Evolutionary conservation across 1,284 basidiomycete genomes (phyloP).

Genomic region (Cutaneotrichosporon cutaneum): DNA sequence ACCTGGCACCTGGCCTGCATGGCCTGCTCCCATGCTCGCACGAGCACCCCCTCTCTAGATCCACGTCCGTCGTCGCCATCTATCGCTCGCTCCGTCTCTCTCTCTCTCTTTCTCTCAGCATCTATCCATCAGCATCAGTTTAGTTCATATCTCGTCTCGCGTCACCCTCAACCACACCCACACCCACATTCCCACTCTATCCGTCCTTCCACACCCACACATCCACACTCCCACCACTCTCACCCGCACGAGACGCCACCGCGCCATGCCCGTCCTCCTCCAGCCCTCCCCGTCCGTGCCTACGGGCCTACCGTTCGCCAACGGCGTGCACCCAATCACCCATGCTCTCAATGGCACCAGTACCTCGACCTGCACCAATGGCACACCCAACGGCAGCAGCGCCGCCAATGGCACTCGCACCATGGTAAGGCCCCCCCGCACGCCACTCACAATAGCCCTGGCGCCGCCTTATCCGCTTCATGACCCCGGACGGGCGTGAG

Average conservation of each 20-base stretch:
- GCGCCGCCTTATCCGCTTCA: conserved; percentile 37
- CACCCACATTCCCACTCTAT: not conserved
- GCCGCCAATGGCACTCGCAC: not conserved
- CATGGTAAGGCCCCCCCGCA: not conserved
- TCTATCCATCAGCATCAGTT: not conserved
- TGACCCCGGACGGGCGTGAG: conserved; percentile 24
- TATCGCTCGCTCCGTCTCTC: not conserved
- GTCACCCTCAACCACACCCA: not conserved
- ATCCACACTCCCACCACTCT: not conserved
- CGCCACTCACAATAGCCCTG: conserved; percentile 20
- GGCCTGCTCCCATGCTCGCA: too few relatives aligned
- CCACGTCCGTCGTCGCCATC: not conserved
- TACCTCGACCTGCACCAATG: not conserved
- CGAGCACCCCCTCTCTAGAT: not conserved
- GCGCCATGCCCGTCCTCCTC: not conserved
- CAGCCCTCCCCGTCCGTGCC: not conserved
- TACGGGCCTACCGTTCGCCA: not conserved
- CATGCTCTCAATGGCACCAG: not conserved
- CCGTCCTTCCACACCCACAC: not conserved
- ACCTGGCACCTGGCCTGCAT: too few relatives aligned
- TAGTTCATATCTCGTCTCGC: not conserved
- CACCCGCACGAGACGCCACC: not conserved
- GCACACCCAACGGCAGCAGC: not conserved
- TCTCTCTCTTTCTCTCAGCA: not conserved
- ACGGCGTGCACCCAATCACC: not conserved